Evolutionary conservation across 495 filamentous ascomycete genomes (phyloP).

Genomic region (Aspergillus hancockii): DNA sequence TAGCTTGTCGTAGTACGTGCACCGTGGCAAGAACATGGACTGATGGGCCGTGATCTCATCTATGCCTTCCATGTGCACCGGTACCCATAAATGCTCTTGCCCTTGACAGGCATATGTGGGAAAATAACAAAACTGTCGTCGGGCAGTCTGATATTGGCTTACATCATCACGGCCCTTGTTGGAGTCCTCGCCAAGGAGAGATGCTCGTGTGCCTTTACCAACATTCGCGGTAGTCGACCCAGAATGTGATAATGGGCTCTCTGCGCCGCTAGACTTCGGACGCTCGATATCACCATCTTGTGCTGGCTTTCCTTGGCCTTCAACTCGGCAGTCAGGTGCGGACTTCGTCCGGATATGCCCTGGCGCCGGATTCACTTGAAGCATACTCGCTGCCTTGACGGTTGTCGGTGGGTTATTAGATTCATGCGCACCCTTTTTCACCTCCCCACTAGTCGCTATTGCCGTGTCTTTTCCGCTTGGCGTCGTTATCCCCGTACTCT

Average conservation of each 20-base stretch:
- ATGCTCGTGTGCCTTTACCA: no score
- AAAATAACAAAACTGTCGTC: slow-evolving; percentile 11
- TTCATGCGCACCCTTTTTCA: background rate
- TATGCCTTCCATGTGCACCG: slow-evolving; percentile 45
- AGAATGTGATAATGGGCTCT: no score
- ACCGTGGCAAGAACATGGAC: slow-evolving; percentile 66
- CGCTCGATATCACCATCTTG: background rate
- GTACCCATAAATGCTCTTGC: slow-evolving; percentile 14
- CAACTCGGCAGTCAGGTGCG: background rate
- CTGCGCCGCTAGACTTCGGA: no score
- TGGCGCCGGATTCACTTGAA: background rate
- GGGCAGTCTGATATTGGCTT: background rate
- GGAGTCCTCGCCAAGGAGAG: background rate
- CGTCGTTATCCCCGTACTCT: slow-evolving; percentile 51
- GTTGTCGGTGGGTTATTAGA: background rate
- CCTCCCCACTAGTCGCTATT: background rate
- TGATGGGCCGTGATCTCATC: slow-evolving; percentile 85
- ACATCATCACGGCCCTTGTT: background rate
- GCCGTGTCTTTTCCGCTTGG: background rate
- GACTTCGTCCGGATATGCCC: background rate
- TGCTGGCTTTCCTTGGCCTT: background rate
- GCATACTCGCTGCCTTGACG: background rate
- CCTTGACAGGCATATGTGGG: slow-evolving; percentile 5
- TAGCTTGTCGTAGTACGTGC: slow-evolving; percentile 64
- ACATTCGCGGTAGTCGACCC: no score